Evolutionary conservation across 176 grass and related monocot species (phyloP).

Genomic region (Cenchrus americanus): DNA sequence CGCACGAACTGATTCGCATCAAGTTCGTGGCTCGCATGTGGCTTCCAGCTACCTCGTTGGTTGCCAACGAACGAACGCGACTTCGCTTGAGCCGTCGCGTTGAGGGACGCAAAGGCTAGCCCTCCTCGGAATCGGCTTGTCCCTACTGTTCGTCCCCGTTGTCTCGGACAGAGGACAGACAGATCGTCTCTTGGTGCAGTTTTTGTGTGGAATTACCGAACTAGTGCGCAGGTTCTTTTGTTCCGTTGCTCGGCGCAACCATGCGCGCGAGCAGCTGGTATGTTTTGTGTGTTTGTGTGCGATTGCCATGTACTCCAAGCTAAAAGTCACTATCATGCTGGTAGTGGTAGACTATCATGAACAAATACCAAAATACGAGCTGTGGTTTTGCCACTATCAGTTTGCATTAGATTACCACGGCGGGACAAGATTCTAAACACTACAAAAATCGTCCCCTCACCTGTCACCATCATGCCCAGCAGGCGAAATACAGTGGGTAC

Average conservation of each 20-base stretch:
- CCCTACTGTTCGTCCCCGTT: neutral
- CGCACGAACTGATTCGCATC: neutral
- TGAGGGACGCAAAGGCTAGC: neutral
- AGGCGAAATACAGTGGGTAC: neutral
- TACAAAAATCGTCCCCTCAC: constrained; percentile 4
- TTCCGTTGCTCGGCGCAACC: neutral
- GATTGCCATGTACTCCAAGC: constrained; percentile 7
- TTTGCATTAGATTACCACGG: neutral
- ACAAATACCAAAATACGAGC: neutral
- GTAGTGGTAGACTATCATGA: neutral
- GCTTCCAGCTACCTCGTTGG: neutral
- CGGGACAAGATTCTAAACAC: neutral
- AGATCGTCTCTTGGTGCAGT: neutral
- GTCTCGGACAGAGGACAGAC: neutral
- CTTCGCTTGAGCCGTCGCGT: neutral
- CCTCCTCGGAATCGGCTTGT: neutral
- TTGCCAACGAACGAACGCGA: constrained; percentile 15
- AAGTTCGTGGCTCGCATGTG: neutral
- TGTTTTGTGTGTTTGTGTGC: neutral
- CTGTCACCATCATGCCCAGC: constrained; percentile 28
- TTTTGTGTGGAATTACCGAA: neutral
- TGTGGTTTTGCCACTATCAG: too few relatives aligned
- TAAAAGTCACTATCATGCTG: too few relatives aligned
- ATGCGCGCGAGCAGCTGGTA: neutral
- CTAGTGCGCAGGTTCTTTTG: neutral